These are phyloP conservation scores for Oryza glaberrima DNA, from an alignment of 176 grass and related monocot species.

Conservation along the genomic window DNA sequence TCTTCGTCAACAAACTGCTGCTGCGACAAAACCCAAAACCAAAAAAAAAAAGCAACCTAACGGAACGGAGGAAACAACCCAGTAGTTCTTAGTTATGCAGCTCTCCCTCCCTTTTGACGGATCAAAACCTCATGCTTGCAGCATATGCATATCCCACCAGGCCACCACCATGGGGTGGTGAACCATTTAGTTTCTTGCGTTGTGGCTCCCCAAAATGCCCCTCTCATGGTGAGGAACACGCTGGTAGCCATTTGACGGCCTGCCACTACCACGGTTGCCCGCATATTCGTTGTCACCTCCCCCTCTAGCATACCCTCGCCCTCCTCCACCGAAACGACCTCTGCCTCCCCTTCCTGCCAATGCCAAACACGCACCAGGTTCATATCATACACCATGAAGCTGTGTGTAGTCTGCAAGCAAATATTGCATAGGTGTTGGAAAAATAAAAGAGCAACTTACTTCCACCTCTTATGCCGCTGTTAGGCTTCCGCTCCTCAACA, in stretches of 20 bases:
- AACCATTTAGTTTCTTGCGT: constrained; percentile 37
- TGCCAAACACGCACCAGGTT: background rate
- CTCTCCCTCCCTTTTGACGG: constrained; percentile 21
- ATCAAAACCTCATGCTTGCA: constrained; percentile 53
- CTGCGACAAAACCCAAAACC: constrained; percentile 40
- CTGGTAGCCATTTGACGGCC: constrained; percentile 51
- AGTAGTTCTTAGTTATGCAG: constrained; percentile 38
- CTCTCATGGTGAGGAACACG: constrained; percentile 55
- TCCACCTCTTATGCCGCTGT: constrained; percentile 75
- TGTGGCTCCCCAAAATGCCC: constrained; percentile 61
- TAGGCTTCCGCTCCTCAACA: constrained; percentile 88
- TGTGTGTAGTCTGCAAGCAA: background rate
- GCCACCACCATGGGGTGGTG: background rate
- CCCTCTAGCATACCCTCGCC: constrained; percentile 47
- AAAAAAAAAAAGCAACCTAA: constrained; percentile 45
- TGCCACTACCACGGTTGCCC: constrained; percentile 47
- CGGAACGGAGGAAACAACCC: constrained; percentile 21
- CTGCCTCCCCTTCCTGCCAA: constrained; percentile 64
- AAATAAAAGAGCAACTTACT: constrained; percentile 51
- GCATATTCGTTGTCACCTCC: constrained; percentile 47
- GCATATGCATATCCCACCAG: background rate
- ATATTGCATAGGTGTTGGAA: background rate
- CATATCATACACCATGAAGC: background rate
- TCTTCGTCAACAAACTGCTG: constrained; percentile 32
- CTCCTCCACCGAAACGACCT: constrained; percentile 54